Evolutionary conservation across 495 filamentous ascomycete genomes (phyloP), one percentile per base, ranked within the genome.

Genomic region (Oleoguttula mirabilis): DNA sequence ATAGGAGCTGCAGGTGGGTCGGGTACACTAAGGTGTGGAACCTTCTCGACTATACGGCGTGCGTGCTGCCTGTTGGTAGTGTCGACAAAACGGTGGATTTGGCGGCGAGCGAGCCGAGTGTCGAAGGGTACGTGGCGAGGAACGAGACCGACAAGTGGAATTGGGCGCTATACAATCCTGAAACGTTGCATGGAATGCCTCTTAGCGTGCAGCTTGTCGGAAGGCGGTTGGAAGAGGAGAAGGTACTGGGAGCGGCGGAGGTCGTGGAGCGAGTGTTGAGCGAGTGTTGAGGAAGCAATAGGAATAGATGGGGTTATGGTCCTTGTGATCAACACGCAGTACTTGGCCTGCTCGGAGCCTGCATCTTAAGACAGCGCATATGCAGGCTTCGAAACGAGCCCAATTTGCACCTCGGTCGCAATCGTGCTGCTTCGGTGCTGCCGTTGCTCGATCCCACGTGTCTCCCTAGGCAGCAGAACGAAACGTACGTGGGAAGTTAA

Each of bases 221-320:
- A 10, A 33, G 41, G 38, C 36, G 46, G n/a, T 32, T 60, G 23
- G 55, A 58, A 19, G 55, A 60, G 37, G 57, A 60, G 38, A 60
- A 54, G 30, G 57, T 56, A 10, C 45, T 59, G 12, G 68, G 64
- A 4, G 65, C 61, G 36, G 60, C 65, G 28, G 57, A 55, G 36
- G 52, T 59, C 4, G 56, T 72, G 43, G 67, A 72, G 54, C 53
- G 51, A 11, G 8, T 41, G 15, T 17, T 41, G n/a, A n/a, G n/a
- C n/a, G n/a, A n/a, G n/a, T n/a, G n/a, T n/a, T n/a, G n/a, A n/a
- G n/a, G n/a, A n/a, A n/a, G n/a, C n/a, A n/a, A n/a, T n/a, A n/a
- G n/a, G n/a, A n/a, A n/a, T n/a, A n/a, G n/a, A n/a, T n/a, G n/a
- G n/a, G n/a, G n/a, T n/a, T n/a, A n/a, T n/a, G n/a, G n/a, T n/a